phyloP scores from a whole-genome alignment of 2,329 filamentous ascomycete species.

The Clarireedia hainanense region DNA sequence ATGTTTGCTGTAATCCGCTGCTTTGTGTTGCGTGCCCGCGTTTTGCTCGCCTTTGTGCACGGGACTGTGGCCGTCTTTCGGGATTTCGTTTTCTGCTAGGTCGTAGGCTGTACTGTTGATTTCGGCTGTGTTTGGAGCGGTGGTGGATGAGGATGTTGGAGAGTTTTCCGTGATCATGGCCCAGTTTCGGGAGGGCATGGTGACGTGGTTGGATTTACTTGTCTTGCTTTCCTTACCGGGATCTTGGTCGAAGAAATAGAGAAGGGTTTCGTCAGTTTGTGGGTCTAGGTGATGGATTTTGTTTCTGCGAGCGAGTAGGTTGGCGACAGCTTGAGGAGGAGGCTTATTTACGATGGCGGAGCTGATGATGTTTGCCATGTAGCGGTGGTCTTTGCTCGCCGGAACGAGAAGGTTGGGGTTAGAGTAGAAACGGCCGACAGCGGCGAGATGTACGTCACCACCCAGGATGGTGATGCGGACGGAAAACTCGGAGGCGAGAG shows the following conservation, averaged over 20 bases:
- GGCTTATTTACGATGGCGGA: conserved; percentile 93
- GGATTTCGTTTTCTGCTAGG: conserved; percentile 28
- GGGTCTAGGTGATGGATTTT: conserved; percentile 65
- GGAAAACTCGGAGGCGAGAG: conserved; percentile 76
- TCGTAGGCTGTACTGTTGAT: conserved; percentile 6
- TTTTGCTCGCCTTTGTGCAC: conserved; percentile 70
- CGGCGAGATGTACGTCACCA: conserved; percentile 89
- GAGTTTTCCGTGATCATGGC: conserved; percentile 84
- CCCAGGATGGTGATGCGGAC: conserved; percentile 86
- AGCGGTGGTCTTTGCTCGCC: conserved; percentile 88
- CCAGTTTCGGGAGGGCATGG: conserved; percentile 90
- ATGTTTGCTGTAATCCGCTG: conserved; percentile 40
- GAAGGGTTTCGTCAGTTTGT: conserved; percentile 79
- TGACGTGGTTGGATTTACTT: conserved; percentile 68
- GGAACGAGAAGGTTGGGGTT: conserved; percentile 72
- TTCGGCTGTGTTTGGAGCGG: neutral
- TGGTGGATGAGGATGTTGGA: conserved; percentile 34
- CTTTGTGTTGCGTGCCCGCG: conserved; percentile 71
- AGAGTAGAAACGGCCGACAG: conserved; percentile 90
- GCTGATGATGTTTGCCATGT: conserved; percentile 93
- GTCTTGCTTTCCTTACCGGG: conserved; percentile 73
- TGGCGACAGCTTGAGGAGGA: conserved; percentile 80
- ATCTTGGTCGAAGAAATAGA: conserved; percentile 86
- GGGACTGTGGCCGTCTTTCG: conserved; percentile 60
- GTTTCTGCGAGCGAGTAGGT: conserved; percentile 89